These are phyloP conservation scores for Coriolopsis trogii DNA, from an alignment of 1,284 basidiomycete species.

Conservation along the genomic window DNA sequence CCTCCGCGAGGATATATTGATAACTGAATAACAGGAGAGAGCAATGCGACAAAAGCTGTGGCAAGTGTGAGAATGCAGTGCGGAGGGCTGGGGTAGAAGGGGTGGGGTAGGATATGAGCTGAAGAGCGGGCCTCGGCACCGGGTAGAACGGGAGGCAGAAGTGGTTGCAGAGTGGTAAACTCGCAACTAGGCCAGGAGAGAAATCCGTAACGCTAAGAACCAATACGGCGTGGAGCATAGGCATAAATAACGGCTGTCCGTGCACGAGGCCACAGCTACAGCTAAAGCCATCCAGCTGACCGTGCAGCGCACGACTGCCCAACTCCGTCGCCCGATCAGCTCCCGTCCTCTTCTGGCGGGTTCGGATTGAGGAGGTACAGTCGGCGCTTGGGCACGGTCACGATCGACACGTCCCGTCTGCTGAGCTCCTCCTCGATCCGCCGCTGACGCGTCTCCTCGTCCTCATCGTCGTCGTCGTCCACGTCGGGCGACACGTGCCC, in stretches of 20 bases:
- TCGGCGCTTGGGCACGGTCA: constrained; percentile 76
- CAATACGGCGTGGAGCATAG: constrained; percentile 20
- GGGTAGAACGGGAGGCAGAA: constrained; percentile 3
- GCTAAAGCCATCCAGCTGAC: too few relatives aligned
- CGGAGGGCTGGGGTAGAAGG: constrained; percentile 1
- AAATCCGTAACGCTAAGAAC: constrained; percentile 2
- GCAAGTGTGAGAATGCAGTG: constrained; percentile 6
- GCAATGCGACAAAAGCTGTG: constrained; percentile 18
- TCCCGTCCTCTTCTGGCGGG: constrained; percentile 19
- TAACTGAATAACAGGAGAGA: constrained; percentile 13
- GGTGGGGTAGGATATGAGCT: not conserved
- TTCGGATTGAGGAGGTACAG: constrained; percentile 72
- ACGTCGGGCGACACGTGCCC: constrained; percentile 41
- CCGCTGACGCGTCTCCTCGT: constrained; percentile 70
- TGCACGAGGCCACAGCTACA: not conserved
- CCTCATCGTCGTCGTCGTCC: constrained; percentile 69
- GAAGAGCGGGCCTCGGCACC: not conserved
- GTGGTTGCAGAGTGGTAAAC: too few relatives aligned
- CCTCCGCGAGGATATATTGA: too few relatives aligned
- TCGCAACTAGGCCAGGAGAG: not conserved
- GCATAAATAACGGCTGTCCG: constrained; percentile 19
- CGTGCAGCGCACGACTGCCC: too few relatives aligned
- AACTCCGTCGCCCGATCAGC: constrained; percentile 7
- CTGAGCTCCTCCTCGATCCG: constrained; percentile 80
- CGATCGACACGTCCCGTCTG: constrained; percentile 76